Evolutionary conservation across 2,329 filamentous ascomycete species (phyloP).

Genomic region (Trichoderma oligosporum): DNA sequence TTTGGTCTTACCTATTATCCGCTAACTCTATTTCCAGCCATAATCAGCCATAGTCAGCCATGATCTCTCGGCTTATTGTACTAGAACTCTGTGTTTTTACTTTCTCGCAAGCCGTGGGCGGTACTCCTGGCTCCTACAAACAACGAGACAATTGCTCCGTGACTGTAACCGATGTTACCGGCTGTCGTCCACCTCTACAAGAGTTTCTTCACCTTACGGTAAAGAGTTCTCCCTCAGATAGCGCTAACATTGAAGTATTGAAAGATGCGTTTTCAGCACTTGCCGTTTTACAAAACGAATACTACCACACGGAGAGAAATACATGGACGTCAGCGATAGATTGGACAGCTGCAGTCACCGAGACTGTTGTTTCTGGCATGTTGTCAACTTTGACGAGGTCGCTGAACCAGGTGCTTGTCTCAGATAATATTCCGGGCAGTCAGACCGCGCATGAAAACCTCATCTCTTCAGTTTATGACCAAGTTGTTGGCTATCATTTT

Average conservation of each 20-base stretch:
- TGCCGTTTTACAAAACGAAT: constrained; percentile 69
- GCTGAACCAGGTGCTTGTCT: constrained; percentile 39
- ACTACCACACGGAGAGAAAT: constrained; percentile 72
- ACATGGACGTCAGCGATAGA: constrained; percentile 86
- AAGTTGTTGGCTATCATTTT: constrained; percentile 76
- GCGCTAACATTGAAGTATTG: constrained; percentile 31
- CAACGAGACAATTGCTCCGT: neutral
- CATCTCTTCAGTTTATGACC: constrained; percentile 77
- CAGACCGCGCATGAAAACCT: constrained; percentile 65
- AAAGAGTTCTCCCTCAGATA: neutral
- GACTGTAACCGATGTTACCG: neutral
- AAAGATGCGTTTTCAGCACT: constrained; percentile 60
- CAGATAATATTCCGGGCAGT: constrained; percentile 35
- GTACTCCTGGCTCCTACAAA: neutral
- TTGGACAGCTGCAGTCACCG: constrained; percentile 86
- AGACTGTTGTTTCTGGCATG: constrained; percentile 72
- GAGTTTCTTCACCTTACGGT: neutral
- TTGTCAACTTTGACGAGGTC: constrained; percentile 67
- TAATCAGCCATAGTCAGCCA: no score
- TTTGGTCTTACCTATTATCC: neutral
- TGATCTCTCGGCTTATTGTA: neutral
- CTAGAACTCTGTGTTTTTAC: neutral
- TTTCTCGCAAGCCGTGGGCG: neutral
- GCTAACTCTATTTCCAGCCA: neutral
- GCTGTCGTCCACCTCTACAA: neutral